Evolutionary conservation across 2,329 filamentous ascomycete species (phyloP).

Genomic region (Fusarium sambucinum): DNA sequence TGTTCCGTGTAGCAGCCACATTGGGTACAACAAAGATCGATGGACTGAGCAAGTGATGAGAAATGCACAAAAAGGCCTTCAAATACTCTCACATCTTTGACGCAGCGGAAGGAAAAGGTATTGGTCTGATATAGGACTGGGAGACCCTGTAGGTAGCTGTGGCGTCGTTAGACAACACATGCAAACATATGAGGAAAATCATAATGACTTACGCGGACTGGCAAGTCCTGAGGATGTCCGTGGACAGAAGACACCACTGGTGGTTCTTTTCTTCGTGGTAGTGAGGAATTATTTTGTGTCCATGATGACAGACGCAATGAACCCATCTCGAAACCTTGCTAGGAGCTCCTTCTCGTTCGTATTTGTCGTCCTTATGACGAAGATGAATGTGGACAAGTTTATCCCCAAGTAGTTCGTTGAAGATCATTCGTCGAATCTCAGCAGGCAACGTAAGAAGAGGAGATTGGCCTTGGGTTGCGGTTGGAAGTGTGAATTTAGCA

Average conservation of each 20-base stretch:
- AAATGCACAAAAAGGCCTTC: background rate
- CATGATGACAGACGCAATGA: constrained; percentile 3
- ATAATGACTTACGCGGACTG: constrained; percentile 12
- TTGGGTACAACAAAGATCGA: background rate
- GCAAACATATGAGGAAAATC: background rate
- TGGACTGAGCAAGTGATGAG: background rate
- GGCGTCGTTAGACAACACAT: background rate
- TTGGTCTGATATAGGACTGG: constrained; percentile 23
- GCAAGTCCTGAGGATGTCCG: constrained; percentile 15
- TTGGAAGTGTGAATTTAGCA: background rate
- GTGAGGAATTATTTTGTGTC: background rate
- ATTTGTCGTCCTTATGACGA: background rate
- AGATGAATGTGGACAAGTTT: constrained; percentile 1
- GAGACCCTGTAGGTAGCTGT: constrained; percentile 13
- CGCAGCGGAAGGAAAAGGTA: background rate
- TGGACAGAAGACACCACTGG: constrained; percentile 3
- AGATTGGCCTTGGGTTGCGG: background rate
- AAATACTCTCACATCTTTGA: background rate
- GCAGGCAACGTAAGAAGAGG: background rate
- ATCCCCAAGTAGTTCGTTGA: background rate
- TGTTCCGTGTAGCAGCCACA: background rate
- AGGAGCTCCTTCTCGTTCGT: background rate
- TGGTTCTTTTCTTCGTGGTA: constrained; percentile 4
- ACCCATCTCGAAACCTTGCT: background rate
- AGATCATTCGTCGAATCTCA: constrained; percentile 1